Conservation (phyloP, 441 rosid species). For the Adansonia rubrostipa region DNA sequence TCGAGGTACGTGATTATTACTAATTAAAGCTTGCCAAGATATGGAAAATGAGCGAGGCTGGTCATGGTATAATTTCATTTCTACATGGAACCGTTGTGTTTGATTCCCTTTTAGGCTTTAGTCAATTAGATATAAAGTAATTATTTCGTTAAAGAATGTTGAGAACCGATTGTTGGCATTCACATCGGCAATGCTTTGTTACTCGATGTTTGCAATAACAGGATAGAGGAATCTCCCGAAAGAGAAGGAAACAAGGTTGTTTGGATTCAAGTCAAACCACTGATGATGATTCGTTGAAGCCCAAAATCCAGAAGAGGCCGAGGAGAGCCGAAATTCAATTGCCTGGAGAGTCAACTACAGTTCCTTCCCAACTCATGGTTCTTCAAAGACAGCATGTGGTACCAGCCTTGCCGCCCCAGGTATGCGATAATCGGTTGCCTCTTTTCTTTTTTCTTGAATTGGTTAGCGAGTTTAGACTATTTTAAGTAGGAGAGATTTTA, state of each 20-base stretch:
- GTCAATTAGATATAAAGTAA: not conserved
- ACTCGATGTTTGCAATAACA: conserved; percentile 37
- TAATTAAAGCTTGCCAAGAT: conserved; percentile 4
- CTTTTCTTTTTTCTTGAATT: not conserved
- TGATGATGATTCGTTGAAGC: conserved; percentile 29
- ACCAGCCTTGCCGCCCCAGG: conserved; percentile 39
- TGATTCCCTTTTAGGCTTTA: too few relatives aligned
- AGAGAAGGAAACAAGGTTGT: conserved; percentile 43
- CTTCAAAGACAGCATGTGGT: conserved; percentile 25
- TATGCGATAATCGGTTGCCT: conserved; percentile 18
- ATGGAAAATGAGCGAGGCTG: not conserved
- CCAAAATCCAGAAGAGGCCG: conserved; percentile 31
- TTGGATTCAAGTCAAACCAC: conserved; percentile 27
- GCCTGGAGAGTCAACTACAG: conserved; percentile 29
- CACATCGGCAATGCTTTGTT: not conserved
- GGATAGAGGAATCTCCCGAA: conserved; percentile 62
- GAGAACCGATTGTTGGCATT: not conserved
- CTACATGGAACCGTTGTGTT: not conserved
- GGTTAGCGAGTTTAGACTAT: not conserved
- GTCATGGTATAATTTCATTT: not conserved
- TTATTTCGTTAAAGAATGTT: not conserved
- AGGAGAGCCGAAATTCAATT: conserved; percentile 36
- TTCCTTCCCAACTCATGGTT: conserved; percentile 19
- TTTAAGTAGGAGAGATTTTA: not conserved
- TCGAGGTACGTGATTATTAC: conserved; percentile 60